phyloP scores from a whole-genome alignment of 352 stramenopile genomes.

The Pythium plurisporium region DNA sequence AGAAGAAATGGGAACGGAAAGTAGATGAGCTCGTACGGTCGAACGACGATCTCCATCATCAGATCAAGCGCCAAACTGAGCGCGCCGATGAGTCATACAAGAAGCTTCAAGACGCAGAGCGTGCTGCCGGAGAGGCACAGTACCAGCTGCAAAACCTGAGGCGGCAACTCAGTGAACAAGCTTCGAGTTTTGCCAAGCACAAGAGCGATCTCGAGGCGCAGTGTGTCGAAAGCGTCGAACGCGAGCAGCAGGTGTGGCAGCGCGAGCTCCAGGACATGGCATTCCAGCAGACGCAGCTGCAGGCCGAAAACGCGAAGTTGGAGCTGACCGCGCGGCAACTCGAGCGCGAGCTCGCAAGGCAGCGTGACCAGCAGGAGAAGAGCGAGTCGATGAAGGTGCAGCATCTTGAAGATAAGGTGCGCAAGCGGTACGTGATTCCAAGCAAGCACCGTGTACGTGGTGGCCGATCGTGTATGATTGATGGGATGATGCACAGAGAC shows the following conservation, averaged over 20 bases:
- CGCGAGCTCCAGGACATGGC: slow-evolving; percentile 48
- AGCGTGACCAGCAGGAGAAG: slow-evolving; percentile 35
- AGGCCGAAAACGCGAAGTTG: slow-evolving; percentile 54
- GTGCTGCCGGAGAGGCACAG: slow-evolving; percentile 23
- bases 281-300: slow-evolving; percentile 44
- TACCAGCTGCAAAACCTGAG: slow-evolving; percentile 38
- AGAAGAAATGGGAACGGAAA: slow-evolving; percentile 45
- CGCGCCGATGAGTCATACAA: slow-evolving; percentile 13
- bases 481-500: slow-evolving; percentile 51
- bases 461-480: no score
- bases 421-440: slow-evolving; percentile 30
- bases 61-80: slow-evolving; percentile 16
- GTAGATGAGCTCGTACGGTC: slow-evolving; percentile 28
- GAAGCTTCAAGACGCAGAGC: slow-evolving; percentile 28
- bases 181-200: slow-evolving; percentile 22
- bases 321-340: slow-evolving; percentile 54
- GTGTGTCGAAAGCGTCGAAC: slow-evolving; percentile 28
- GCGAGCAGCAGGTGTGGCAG: slow-evolving; percentile 55
- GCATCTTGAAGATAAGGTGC: slow-evolving; percentile 38
- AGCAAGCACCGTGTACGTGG: neutral
- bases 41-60: slow-evolving; percentile 38
- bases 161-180: slow-evolving; percentile 31
- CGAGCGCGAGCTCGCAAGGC: slow-evolving; percentile 52
- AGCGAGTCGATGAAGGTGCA: slow-evolving; percentile 40
- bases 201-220: slow-evolving; percentile 35